Conservation (phyloP, 805 yeast genomes). For the Nakazawaea ernobii region DNA sequence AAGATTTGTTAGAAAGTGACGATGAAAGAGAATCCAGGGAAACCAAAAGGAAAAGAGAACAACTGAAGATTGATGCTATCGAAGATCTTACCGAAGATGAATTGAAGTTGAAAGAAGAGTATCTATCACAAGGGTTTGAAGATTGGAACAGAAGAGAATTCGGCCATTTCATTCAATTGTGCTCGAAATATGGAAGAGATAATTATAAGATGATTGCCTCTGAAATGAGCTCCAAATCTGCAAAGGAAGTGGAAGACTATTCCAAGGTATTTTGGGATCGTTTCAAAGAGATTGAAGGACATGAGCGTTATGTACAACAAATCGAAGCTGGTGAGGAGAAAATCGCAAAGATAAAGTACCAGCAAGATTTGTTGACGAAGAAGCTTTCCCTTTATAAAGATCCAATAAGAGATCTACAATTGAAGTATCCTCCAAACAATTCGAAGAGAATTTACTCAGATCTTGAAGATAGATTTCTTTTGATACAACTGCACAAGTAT, state of each 20-base stretch:
- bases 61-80: conserved; percentile 46
- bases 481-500: conserved; percentile 54
- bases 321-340: conserved; percentile 73
- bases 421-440: conserved; percentile 79
- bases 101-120: conserved; percentile 41
- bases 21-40: conserved; percentile 21
- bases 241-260: conserved; percentile 56
- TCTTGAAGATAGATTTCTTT: conserved; percentile 63
- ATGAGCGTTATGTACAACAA: conserved; percentile 64
- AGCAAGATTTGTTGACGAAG: conserved; percentile 46
- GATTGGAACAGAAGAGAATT: conserved; percentile 75
- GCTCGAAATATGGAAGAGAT: conserved; percentile 61
- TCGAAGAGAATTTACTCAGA: conserved; percentile 69
- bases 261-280: conserved; percentile 59
- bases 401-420: conserved; percentile 57
- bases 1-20: conserved; percentile 33
- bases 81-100: conserved; percentile 63
- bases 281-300: conserved; percentile 56
- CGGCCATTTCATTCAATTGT: conserved; percentile 61
- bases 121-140: conserved; percentile 52
- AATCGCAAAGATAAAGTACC: conserved; percentile 45
- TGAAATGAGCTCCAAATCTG: conserved; percentile 50
- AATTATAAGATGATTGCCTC: conserved; percentile 43
- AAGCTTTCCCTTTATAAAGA: conserved; percentile 50
- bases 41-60: conserved; percentile 40